Base-by-base conservation (phyloP, 345 rosid species). In the Sonneratia alba region DNA sequence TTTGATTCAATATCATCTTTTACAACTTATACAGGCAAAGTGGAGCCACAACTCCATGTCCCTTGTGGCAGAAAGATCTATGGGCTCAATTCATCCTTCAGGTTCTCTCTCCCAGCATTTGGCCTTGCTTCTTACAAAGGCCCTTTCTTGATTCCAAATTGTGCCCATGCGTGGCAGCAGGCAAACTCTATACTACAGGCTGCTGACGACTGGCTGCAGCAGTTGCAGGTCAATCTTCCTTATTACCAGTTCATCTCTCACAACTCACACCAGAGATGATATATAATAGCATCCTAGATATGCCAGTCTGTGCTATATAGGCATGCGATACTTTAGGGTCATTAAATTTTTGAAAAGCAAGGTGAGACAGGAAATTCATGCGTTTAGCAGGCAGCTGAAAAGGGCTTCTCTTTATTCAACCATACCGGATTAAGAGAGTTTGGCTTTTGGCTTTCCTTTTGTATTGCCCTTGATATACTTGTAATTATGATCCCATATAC, bases 101-200 rank as follows among this genome's bases (percentile, higher is more conserved):
- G 83, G 77, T 69, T 85, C 40, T 45, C 77, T 49, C 71, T 93
- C 55, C 95, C 90, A 22, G 83, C 78, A 66, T 85, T 93, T 34
- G 98, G 95, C 34, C 87, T 93, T 18, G 91, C 90, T 32, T 86
- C 91, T 12, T 90, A 89, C 73, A 90, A 93, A 77, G 77, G 81
- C 80, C 86, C 95, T 48, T 81, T 84, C 57, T 81, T 89, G 86
- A 81, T 78, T 51, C 79, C 80, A 16, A 77, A 77, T 59, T 85
- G 84, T 63, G 61, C 75, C 67, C 72, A 81, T 7, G 91, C 87
- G 78, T 56, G 75, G 73, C 74, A 83, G 72, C 83, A 76, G 76
- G 76, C 76, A 1, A 75, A 70, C 48, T 72, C 73, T 72, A 80
- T 86, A 24, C 67, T 83, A 68, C 82, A 82, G 65, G 78, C 67